A percentile compares a stretch with the other conserved stretches of the same genome.
phyloP scores from a whole-genome alignment of 768 basidiomycete genomes.

The Postia placenta region DNA sequence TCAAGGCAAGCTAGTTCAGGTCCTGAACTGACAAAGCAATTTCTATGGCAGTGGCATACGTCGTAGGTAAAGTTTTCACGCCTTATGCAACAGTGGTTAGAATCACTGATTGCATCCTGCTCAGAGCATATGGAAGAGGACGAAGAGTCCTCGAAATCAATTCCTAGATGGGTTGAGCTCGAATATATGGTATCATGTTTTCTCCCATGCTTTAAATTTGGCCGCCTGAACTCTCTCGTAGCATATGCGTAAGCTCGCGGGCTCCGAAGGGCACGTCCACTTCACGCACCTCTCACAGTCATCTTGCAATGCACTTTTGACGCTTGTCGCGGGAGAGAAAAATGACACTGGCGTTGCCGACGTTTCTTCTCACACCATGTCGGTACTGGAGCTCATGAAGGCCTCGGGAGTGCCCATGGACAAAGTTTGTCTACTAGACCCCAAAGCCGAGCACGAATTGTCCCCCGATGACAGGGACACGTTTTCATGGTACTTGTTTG shows the following conservation, averaged over 20 bases:
- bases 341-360: slow-evolving; percentile 8
- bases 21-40: not conserved
- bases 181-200: slow-evolving; percentile 61
- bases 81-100: not conserved
- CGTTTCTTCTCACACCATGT: slow-evolving; percentile 44
- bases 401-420: slow-evolving; percentile 35
- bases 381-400: slow-evolving; percentile 58
- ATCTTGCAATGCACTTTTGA: slow-evolving; percentile 50
- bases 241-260: slow-evolving; percentile 84
- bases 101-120: not conserved
- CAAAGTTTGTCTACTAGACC: slow-evolving; percentile 90
- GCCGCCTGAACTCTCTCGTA: slow-evolving; percentile 20
- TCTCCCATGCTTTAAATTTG: not conserved
- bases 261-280: slow-evolving; percentile 53
- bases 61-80: slow-evolving; percentile 15
- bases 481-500: slow-evolving; percentile 90
- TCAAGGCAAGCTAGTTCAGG: not conserved
- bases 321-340: slow-evolving; percentile 21
- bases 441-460: slow-evolving; percentile 66
- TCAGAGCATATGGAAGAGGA: slow-evolving; percentile 96
- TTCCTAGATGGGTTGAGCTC: slow-evolving; percentile 88
- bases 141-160: slow-evolving; percentile 60
- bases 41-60: slow-evolving; percentile 23
- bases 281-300: slow-evolving; percentile 85
- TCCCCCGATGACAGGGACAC: slow-evolving; percentile 73